Evolutionary conservation across 2,329 filamentous ascomycete species (phyloP), one percentile per base, ranked within the genome.

Genomic region (Aureobasidium melanogenum): DNA sequence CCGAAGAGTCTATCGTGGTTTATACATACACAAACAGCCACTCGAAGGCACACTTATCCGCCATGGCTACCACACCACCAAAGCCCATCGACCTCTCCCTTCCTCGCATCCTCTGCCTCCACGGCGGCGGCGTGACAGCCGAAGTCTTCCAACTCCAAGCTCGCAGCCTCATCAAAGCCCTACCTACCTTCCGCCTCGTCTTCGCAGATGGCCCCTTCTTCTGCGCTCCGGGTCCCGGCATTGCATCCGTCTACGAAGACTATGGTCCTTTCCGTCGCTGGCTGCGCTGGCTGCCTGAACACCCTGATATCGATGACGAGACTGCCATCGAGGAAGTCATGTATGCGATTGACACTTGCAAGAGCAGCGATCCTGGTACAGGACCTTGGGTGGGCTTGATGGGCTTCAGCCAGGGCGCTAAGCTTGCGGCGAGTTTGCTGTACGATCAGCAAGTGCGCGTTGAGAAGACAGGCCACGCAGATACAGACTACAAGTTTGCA

Each of bases 51-150:
- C 15, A 24, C 4, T 34, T 24, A 46, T 17, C 36, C 15, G 28
- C 8, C 6, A 47, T 52, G 48, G n/a, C 19, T 3, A 44, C 28
- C 14, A 43, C 57, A 32, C 36, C 47, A n/a, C 58, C 47, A 6
- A 44, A 55, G 28, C 54, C 54, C n/a, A 14, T 30, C 54, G 58
- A 59, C 57, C 68, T 68, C 60, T 60, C 66, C 46, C 62, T 66
- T 43, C 88, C 88, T 3, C 85, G 88, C 63, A 84, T 92, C 66
- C 85, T 92, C 66, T 91, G 88, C 74, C 84, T 92, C n/a, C 88
- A 92, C 72, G 88, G 88, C 70, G 88, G 88, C 67, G 88, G 88
- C 63, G 84, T 86, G 65, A 91, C 88, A 68, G 85, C 81, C n/a
- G 70, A 79, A 43, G 83, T 91, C 71, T 91, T 91, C 76, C 76